These are phyloP conservation scores for Xylaria curta DNA, from an alignment of 495 filamentous ascomycete genomes.

Conservation along the genomic window DNA sequence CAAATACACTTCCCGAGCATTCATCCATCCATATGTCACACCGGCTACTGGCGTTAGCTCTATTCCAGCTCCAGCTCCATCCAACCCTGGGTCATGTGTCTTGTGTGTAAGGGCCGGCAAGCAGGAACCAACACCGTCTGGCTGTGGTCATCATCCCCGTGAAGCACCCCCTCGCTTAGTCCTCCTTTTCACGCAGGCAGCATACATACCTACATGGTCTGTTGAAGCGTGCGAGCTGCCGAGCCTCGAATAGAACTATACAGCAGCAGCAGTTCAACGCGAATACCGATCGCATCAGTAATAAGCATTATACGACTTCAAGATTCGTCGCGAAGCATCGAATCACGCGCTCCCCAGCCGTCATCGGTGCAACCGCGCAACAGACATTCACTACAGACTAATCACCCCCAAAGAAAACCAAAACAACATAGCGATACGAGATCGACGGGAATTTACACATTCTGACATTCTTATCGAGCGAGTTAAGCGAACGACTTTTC, in stretches of 20 bases:
- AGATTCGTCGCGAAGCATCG: background rate
- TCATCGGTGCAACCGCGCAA: background rate
- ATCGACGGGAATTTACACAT: background rate
- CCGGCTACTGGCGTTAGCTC: conserved; percentile 13
- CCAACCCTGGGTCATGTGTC: conserved; percentile 10
- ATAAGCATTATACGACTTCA: background rate
- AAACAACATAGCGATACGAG: background rate
- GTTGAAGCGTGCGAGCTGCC: background rate
- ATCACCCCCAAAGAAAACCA: background rate
- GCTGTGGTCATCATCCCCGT: background rate
- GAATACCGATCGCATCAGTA: conserved; percentile 6
- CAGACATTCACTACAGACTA: conserved; percentile 1
- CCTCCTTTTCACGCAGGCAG: background rate
- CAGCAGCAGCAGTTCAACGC: background rate
- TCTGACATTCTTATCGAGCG: background rate
- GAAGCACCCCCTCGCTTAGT: background rate
- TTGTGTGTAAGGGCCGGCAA: background rate
- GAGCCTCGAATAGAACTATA: background rate
- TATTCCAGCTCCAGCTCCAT: background rate
- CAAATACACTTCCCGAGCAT: conserved; percentile 2
- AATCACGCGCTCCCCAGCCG: background rate
- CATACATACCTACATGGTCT: background rate
- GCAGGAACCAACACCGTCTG: background rate
- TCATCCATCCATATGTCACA: conserved; percentile 6
- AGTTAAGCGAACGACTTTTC: background rate